phyloP scores from a whole-genome alignment of 78 protist species.

The Dictyostelium intermedium region DNA sequence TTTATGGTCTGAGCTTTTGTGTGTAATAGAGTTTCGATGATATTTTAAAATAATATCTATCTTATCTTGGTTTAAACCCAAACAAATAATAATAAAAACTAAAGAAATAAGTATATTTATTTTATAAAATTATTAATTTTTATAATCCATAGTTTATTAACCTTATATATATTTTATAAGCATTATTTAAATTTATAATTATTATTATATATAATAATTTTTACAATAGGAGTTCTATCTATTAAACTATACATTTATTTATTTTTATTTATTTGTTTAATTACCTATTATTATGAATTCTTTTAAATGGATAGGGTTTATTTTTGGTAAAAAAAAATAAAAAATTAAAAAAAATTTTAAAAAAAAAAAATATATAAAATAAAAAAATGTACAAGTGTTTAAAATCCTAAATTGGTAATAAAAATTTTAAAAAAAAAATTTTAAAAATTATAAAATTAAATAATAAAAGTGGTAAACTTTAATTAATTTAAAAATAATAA shows the following conservation, averaged over 20 bases:
- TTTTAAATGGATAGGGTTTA: background rate
- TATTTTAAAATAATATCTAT: too few species aligned
- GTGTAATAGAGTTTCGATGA: background rate
- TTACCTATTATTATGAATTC: background rate
- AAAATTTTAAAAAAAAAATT: background rate
- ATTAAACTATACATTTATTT: background rate
- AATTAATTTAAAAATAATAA: background rate
- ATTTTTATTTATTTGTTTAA: too few species aligned
- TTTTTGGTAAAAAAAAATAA: background rate
- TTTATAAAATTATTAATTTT: too few species aligned
- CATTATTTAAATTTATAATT: too few species aligned
- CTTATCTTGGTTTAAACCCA: background rate
- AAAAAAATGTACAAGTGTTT: background rate
- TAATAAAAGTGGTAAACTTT: background rate
- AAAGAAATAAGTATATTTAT: too few species aligned
- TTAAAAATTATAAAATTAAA: background rate
- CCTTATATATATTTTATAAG: background rate
- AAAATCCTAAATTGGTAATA: background rate
- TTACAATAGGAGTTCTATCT: background rate
- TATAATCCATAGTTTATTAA: background rate
- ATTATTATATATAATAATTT: too few species aligned
- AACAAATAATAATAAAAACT: background rate
- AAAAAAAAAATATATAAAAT: too few species aligned
- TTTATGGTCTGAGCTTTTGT: background rate
- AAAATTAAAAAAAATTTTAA: too few species aligned